A percentile compares a stretch with the other conserved stretches of the same genome.
Evolutionary conservation across 805 yeast genomes (phyloP).

Genomic region (Kregervanrija pseudodelftensis): DNA sequence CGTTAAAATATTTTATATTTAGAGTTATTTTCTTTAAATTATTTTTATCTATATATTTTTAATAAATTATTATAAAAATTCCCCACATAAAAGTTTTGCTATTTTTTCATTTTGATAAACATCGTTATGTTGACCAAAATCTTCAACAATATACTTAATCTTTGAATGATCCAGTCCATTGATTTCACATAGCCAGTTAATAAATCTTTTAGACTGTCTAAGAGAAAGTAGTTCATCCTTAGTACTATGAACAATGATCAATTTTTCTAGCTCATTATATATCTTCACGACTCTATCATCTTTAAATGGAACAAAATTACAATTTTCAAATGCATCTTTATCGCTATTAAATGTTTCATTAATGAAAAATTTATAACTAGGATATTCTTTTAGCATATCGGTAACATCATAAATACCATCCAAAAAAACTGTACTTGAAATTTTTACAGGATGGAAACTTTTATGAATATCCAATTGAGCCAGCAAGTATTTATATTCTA

Average conservation of each 20-base stretch:
- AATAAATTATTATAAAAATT: too few species aligned
- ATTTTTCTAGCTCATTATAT: constrained; percentile 9
- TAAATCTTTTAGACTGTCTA: constrained; percentile 40
- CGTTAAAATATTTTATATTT: too few species aligned
- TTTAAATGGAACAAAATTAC: constrained; percentile 15
- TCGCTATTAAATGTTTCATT: constrained; percentile 42
- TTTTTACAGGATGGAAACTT: constrained; percentile 12
- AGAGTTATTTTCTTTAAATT: too few species aligned
- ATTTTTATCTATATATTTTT: too few species aligned
- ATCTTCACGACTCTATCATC: neutral
- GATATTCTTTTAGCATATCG: constrained; percentile 52
- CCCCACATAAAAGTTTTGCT: constrained; percentile 3
- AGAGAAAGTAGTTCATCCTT: constrained; percentile 58
- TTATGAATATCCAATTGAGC: constrained; percentile 1
- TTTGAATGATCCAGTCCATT: constrained; percentile 4
- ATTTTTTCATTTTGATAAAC: constrained; percentile 43
- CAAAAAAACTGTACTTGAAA: constrained; percentile 32
- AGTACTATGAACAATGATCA: constrained; percentile 50
- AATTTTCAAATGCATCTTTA: constrained; percentile 9
- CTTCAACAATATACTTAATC: constrained; percentile 23
- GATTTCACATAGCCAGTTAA: constrained; percentile 23
- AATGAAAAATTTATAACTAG: constrained; percentile 50
- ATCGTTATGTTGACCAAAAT: constrained; percentile 60
- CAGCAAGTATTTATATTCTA: constrained; percentile 20
- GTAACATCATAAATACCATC: constrained; percentile 67